Evolutionary conservation across 2,329 filamentous ascomycete genomes (phyloP).

Genomic region (Xylariaceae sp.): DNA sequence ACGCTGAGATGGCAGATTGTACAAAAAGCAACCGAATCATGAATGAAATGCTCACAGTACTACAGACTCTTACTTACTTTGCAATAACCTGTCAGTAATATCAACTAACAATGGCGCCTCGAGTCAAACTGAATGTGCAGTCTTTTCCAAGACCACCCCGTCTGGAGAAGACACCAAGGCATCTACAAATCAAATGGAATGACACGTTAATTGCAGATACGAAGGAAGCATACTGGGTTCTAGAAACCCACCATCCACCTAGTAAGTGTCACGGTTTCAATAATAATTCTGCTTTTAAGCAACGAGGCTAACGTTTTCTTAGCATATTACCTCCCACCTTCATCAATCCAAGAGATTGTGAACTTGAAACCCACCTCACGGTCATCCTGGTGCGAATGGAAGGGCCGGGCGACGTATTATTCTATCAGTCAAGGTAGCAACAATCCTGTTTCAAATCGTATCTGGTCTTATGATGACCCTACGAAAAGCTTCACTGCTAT

Average conservation of each 20-base stretch:
- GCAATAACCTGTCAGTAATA: background rate
- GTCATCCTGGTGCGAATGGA: conserved; percentile 38
- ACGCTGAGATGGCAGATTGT: background rate
- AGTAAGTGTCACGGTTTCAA: conserved; percentile 35
- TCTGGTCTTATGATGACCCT: conserved; percentile 58
- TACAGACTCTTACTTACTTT: background rate
- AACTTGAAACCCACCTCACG: conserved; percentile 43
- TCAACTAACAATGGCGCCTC: conserved; percentile 33
- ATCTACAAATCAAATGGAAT: conserved; percentile 54
- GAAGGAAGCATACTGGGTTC: conserved; percentile 55
- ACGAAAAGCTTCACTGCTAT: conserved; percentile 49
- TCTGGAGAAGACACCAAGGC: conserved; percentile 49
- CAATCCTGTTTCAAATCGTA: conserved; percentile 43
- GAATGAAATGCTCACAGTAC: background rate
- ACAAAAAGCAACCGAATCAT: background rate
- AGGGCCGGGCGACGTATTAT: conserved; percentile 58
- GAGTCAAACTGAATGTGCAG: conserved; percentile 50
- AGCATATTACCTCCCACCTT: conserved; percentile 59
- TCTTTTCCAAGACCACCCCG: conserved; percentile 56
- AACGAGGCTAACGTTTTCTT: background rate
- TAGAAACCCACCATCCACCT: conserved; percentile 60
- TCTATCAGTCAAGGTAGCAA: conserved; percentile 36
- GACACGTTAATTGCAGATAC: conserved; percentile 55
- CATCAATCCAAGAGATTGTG: conserved; percentile 38
- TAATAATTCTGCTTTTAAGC: background rate